phyloP scores from a whole-genome alignment of 1,139 yeast species.

The Pichia sp. region DNA sequence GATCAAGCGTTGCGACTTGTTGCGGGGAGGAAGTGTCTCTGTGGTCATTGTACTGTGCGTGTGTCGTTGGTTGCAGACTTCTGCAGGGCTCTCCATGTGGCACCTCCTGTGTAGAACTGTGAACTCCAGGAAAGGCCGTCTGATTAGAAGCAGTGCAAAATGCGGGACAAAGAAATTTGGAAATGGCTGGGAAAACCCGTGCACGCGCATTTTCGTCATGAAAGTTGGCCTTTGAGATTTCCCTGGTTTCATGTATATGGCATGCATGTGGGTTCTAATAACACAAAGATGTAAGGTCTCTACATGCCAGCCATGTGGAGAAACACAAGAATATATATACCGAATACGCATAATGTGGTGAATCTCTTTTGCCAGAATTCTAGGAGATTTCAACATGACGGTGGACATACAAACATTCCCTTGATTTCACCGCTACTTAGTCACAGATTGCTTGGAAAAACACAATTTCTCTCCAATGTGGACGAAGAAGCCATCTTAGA shows the following conservation, averaged over 20 bases:
- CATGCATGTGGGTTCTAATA: too few relatives aligned
- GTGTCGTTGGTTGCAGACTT: too few relatives aligned
- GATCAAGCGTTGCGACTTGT: conserved; percentile 46
- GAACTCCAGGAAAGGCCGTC: too few relatives aligned
- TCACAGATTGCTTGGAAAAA: conserved; percentile 14
- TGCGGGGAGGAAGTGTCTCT: conserved; percentile 46
- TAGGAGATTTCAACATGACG: neutral
- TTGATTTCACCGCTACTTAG: conserved; percentile 14
- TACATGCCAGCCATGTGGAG: too few relatives aligned
- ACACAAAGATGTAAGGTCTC: too few relatives aligned
- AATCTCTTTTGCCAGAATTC: neutral
- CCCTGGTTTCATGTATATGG: too few relatives aligned
- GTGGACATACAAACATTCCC: conserved; percentile 4
- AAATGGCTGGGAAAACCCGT: neutral
- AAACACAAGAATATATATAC: neutral
- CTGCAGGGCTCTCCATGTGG: too few relatives aligned
- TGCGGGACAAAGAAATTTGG: too few relatives aligned
- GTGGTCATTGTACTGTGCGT: conserved; percentile 28
- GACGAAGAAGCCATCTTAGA: conserved; percentile 24
- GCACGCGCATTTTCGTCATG: too few relatives aligned
- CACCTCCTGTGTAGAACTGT: too few relatives aligned
- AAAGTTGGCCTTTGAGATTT: too few relatives aligned
- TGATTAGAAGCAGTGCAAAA: too few relatives aligned
- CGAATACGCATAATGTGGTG: neutral
- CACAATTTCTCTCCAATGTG: conserved; percentile 12